These are phyloP conservation scores for Handroanthus guayacan DNA, from an alignment of 257 asterid species.

Conservation along the genomic window DNA sequence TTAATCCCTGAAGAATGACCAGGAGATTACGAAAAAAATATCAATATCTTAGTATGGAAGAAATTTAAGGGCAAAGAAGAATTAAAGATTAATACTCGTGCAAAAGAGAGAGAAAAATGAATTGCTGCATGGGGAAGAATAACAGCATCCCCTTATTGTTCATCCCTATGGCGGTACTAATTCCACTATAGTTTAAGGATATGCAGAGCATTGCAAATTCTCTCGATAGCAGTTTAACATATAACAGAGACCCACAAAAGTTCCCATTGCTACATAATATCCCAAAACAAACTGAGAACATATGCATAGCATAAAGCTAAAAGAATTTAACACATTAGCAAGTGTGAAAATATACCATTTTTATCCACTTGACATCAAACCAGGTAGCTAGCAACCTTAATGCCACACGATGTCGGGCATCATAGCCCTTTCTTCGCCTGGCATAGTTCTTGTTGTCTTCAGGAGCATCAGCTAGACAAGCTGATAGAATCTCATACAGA, in stretches of 20 bases:
- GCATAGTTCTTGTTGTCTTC: slow-evolving; percentile 55
- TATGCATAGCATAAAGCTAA: slow-evolving; percentile 8
- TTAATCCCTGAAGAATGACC: slow-evolving; percentile 6
- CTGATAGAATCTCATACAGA: slow-evolving; percentile 82
- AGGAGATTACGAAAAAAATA: not conserved
- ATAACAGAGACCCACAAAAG: slow-evolving; percentile 17
- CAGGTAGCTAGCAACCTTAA: slow-evolving; percentile 85
- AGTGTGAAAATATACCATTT: slow-evolving; percentile 57
- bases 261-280: not conserved
- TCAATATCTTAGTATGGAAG: not conserved
- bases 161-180: slow-evolving; percentile 18
- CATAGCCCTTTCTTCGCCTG: slow-evolving; percentile 72
- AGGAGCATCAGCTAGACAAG: slow-evolving; percentile 72
- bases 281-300: slow-evolving; percentile 28
- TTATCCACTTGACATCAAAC: slow-evolving; percentile 84
- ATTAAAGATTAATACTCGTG: slow-evolving; percentile 21
- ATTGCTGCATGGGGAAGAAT: not conserved
- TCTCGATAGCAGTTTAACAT: slow-evolving; percentile 12
- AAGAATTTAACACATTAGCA: slow-evolving; percentile 10
- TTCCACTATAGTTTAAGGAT: slow-evolving; percentile 1
- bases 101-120: slow-evolving; percentile 18
- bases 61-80: slow-evolving; percentile 15
- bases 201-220: slow-evolving; percentile 26
- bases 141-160: slow-evolving; percentile 9
- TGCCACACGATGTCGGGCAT: slow-evolving; percentile 87